Percentiles rank a stretch among this genome's conserved stretches.
These are phyloP conservation scores for Podospora australis DNA, from an alignment of 495 filamentous ascomycete genomes.

Conservation along the genomic window DNA sequence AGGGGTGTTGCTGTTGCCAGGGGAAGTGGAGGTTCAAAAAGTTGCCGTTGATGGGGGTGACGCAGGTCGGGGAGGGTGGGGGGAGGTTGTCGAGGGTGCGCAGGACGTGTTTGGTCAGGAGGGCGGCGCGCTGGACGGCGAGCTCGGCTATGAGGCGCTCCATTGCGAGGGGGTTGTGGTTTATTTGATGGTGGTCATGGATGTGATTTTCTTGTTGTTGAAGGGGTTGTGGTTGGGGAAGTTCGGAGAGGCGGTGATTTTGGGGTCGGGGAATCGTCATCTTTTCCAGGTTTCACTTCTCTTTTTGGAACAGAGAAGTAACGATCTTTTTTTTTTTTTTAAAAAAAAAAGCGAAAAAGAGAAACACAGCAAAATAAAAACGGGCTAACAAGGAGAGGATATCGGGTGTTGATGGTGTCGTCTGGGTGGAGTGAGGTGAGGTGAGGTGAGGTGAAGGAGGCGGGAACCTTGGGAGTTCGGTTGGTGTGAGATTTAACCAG, in stretches of 20 bases:
- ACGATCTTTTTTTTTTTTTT: no score
- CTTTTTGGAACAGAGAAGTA: no score
- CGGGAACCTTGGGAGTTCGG: no score
- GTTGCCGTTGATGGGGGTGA: not conserved
- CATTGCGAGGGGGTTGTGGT: constrained; percentile 10
- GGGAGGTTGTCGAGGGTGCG: constrained; percentile 29
- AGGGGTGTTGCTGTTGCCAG: not conserved
- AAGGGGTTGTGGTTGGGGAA: not conserved
- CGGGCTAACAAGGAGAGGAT: no score
- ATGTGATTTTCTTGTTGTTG: not conserved
- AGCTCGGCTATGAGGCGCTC: constrained; percentile 46
- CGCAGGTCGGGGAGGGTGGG: not conserved
- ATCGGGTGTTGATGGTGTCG: no score
- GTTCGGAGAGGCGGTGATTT: not conserved
- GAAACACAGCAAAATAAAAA: not conserved
- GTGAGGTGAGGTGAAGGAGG: no score
- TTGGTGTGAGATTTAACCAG: no score
- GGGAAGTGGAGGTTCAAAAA: not conserved
- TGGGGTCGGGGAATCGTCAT: no score
- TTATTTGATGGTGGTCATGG: not conserved
- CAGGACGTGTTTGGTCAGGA: constrained; percentile 47
- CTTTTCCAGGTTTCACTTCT: no score
- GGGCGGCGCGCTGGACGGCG: constrained; percentile 48
- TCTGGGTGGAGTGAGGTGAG: no score
- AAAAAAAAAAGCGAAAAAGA: no score